A percentile compares a stretch with the other conserved stretches of the same genome.
Conservation (phyloP, 1,139 yeast genomes). For the Lodderomyces elongisporus region DNA sequence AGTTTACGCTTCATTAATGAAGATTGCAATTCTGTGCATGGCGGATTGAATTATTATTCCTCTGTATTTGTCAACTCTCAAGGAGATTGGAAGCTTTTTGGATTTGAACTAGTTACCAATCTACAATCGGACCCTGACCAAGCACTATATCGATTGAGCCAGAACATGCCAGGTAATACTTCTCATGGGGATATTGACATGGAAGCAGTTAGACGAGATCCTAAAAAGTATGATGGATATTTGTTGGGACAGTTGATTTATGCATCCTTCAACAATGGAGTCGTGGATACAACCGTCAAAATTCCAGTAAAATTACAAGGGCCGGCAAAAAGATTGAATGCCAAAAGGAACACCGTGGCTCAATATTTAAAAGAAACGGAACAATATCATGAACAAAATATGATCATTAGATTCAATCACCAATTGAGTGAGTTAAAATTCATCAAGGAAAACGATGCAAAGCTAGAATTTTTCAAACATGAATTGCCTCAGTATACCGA, state of each 20-base stretch:
- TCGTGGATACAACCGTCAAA: slow-evolving; percentile 7
- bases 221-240: slow-evolving; percentile 60
- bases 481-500: slow-evolving; percentile 30
- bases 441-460: slow-evolving; percentile 41
- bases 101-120: slow-evolving; percentile 68
- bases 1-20: slow-evolving; percentile 60
- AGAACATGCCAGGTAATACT: slow-evolving; percentile 7
- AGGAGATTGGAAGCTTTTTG: slow-evolving; percentile 86
- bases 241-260: slow-evolving; percentile 55
- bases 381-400: slow-evolving; percentile 34
- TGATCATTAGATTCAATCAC: slow-evolving; percentile 43
- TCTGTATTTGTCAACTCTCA: slow-evolving; percentile 58
- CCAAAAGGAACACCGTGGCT: slow-evolving; percentile 45
- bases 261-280: slow-evolving; percentile 31
- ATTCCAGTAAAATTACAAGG: slow-evolving; percentile 8
- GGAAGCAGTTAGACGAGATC: slow-evolving; percentile 24
- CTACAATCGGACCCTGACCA: slow-evolving; percentile 47
- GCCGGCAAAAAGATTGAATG: slow-evolving; percentile 11
- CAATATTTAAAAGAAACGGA: slow-evolving; percentile 46
- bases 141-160: slow-evolving; percentile 31
- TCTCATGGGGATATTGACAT: slow-evolving; percentile 7
- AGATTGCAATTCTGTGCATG: slow-evolving; percentile 63
- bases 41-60: slow-evolving; percentile 47
- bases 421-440: slow-evolving; percentile 52
- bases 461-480: slow-evolving; percentile 47